Evolutionary conservation across 2,329 filamentous ascomycete species (phyloP), one percentile per base, ranked within the genome.

Genomic region (Emergomyces orientalis): DNA sequence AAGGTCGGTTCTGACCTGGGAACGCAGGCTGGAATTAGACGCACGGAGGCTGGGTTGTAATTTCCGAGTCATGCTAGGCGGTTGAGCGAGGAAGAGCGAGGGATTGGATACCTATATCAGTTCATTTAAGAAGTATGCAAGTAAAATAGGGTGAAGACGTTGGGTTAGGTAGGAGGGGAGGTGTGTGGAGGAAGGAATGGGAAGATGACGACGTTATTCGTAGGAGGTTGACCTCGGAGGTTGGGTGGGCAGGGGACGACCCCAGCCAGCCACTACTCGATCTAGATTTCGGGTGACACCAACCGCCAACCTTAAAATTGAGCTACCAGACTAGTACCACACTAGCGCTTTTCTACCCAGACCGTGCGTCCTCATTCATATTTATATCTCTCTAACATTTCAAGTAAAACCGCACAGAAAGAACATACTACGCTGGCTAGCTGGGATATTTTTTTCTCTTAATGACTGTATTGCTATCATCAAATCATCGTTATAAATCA

Each of bases 51-150:
- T 17, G 9, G 54, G 17, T 57, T 41, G 34, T 34, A 58, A 45
- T 19, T 27, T 39, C 9, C 55, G 55, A 37, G 55, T 58, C 55
- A 58, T 58, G 55, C n/a, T 45, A 14, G 34, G 54, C 32, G n/a
- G n/a, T 22, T 6, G 25, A 30, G 49, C 6, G 49, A 54, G 27
- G 49, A 52, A 7, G 19, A 27, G 25, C 11, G 32, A 57, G n/a
- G 52, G 14, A 32, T 19, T 52, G 25, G 13, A 27, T 54, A n/a
- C 8, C 27, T 55, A 4, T 37, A n/a, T 22, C 30, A 37, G 52
- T 1, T n/a, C 37, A 32, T 55, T 19, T 22, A 8, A 22, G 3
- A 37, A 55, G 8, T n/a, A 37, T 17, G 25, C 27, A 22, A 34
- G 32, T 34, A 19, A 30, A 37, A 39, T 7, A 32, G 30, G 11